Conservation (phyloP, 2,329 filamentous ascomycete genomes). For the Huntiella savannae region DNA sequence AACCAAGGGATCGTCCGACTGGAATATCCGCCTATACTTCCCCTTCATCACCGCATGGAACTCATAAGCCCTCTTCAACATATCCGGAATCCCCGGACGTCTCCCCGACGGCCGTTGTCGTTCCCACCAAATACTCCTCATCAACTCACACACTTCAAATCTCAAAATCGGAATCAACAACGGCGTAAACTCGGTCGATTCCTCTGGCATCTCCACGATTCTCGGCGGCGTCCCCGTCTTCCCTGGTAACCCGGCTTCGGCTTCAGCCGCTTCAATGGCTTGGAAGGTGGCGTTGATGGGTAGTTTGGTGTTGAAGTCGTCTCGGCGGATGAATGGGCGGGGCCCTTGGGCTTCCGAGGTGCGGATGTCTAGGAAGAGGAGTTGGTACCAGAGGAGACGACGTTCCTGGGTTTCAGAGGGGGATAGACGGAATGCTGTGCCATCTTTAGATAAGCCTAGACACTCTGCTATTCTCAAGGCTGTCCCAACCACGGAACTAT, state of each 20-base stretch:
- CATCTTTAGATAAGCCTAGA: slow-evolving; percentile 58
- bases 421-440: slow-evolving; percentile 43
- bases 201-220: background rate
- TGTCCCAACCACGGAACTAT: slow-evolving; percentile 52
- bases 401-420: slow-evolving; percentile 53
- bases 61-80: slow-evolving; percentile 49
- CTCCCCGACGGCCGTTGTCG: slow-evolving; percentile 43
- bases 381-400: slow-evolving; percentile 56
- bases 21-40: slow-evolving; percentile 45
- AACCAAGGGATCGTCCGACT: slow-evolving; percentile 40
- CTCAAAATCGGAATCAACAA: slow-evolving; percentile 49
- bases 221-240: background rate
- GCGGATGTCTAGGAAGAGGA: slow-evolving; percentile 57
- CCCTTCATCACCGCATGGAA: slow-evolving; percentile 46
- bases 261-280: background rate
- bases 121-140: slow-evolving; percentile 51
- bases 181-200: slow-evolving; percentile 28
- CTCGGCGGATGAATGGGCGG: slow-evolving; percentile 48
- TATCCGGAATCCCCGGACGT: slow-evolving; percentile 40
- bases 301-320: slow-evolving; percentile 56
- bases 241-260: background rate
- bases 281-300: slow-evolving; percentile 40
- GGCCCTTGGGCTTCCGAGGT: slow-evolving; percentile 60
- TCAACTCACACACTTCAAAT: slow-evolving; percentile 56
- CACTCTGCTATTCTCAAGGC: slow-evolving; percentile 58